Percentiles rank a stretch among this genome's conserved stretches.
These are phyloP conservation scores for Penicillium roqueforti DNA, from an alignment of 495 filamentous ascomycete genomes.

Conservation along the genomic window DNA sequence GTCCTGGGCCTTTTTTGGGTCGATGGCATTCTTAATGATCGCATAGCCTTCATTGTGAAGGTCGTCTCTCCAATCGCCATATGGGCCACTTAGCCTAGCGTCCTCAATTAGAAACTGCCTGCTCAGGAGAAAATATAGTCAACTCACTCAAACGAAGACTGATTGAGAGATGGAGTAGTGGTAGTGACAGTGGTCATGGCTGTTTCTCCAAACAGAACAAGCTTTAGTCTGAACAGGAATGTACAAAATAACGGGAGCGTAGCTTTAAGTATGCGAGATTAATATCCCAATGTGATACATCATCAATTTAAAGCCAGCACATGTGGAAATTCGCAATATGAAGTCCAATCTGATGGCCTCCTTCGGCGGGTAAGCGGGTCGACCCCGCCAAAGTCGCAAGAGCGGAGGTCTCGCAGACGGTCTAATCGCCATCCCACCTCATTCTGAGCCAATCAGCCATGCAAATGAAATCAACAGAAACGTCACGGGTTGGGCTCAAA, in stretches of 20 bases:
- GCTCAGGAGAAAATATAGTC: background rate
- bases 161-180: background rate
- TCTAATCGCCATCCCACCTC: background rate
- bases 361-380: background rate
- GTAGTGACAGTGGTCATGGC: background rate
- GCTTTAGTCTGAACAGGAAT: background rate
- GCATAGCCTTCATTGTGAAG: constrained; percentile 29
- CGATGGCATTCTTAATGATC: constrained; percentile 28
- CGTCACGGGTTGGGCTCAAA: no score
- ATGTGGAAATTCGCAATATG: background rate
- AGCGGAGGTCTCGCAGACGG: background rate
- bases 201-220: background rate
- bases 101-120: background rate
- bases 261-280: background rate
- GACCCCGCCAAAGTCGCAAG: background rate
- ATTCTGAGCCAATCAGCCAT: background rate
- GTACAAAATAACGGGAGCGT: background rate
- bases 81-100: constrained; percentile 18
- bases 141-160: background rate
- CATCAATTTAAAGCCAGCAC: background rate
- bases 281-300: background rate
- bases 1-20: constrained; percentile 19
- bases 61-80: constrained; percentile 33
- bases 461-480: no score
- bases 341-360: background rate